Conservation (phyloP, 164 flowering plant species). For the Euptelea pleiosperma region DNA sequence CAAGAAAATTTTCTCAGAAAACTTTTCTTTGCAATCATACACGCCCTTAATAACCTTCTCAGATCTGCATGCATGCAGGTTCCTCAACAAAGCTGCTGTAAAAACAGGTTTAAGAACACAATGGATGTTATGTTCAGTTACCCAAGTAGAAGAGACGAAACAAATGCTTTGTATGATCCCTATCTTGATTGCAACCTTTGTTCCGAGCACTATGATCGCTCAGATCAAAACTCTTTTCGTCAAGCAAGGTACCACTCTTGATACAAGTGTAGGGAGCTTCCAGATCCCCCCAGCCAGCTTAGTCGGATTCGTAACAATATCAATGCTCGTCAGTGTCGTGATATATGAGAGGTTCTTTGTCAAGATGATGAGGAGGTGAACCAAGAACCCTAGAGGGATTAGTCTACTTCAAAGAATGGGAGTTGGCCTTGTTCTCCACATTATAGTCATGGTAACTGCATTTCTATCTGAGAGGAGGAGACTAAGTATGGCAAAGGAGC, state of each 20-base stretch:
- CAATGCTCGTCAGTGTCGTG: slow-evolving; percentile 17
- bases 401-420: slow-evolving; percentile 25
- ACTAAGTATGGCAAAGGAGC: slow-evolving; percentile 15
- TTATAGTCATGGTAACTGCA: too few relatives aligned
- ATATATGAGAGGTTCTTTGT: slow-evolving; percentile 21
- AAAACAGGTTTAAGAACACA: slow-evolving; percentile 11
- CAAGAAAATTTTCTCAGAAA: too few relatives aligned
- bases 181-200: slow-evolving; percentile 23
- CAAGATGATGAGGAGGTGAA: too few relatives aligned
- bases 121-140: slow-evolving; percentile 35
- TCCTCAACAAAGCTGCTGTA: slow-evolving; percentile 32
- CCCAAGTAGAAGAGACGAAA: slow-evolving; percentile 40
- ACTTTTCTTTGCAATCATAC: too few relatives aligned
- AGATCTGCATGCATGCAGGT: slow-evolving; percentile 25
- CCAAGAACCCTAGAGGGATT: slow-evolving; percentile 30
- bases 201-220: slow-evolving; percentile 33
- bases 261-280: slow-evolving; percentile 21
- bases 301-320: slow-evolving; percentile 15
- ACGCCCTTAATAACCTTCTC: too few relatives aligned
- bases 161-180: slow-evolving; percentile 38
- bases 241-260: slow-evolving; percentile 32
- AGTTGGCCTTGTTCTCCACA: slow-evolving; percentile 18
- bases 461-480: slow-evolving; percentile 13
- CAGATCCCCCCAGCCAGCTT: slow-evolving; percentile 23
- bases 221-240: too few relatives aligned